phyloP scores from a whole-genome alignment of 495 filamentous ascomycete genomes.

The Antarctomyces pellizariae region DNA sequence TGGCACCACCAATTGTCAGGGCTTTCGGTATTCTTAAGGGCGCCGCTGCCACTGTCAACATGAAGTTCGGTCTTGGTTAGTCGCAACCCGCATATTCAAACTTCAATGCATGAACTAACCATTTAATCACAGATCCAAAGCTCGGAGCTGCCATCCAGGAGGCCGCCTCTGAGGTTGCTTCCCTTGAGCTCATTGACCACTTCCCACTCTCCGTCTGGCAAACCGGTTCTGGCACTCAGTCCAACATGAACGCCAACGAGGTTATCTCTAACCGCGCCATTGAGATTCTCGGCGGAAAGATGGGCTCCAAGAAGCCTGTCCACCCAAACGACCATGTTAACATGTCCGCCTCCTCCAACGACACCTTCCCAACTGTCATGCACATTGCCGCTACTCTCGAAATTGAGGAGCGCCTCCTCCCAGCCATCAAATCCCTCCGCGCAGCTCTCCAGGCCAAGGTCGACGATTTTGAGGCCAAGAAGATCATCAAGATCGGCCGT shows the following conservation, averaged over 20 bases:
- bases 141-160: conserved; percentile 84
- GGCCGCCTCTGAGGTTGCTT: conserved; percentile 81
- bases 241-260: conserved; percentile 99
- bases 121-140: conserved; percentile 47
- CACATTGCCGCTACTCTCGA: conserved; percentile 94
- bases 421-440: conserved; percentile 57
- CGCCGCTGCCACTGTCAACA: conserved; percentile 88
- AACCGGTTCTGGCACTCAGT: conserved; percentile 94
- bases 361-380: conserved; percentile 99
- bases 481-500: conserved; percentile 95
- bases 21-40: conserved; percentile 97
- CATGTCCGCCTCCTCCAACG: conserved; percentile 95
- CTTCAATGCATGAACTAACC: conserved; percentile 7
- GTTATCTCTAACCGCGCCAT: conserved; percentile 99
- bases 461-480: conserved; percentile 56
- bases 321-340: conserved; percentile 99
- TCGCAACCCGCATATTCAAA: not conserved
- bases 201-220: conserved; percentile 99
- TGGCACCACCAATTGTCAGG: conserved; percentile 77
- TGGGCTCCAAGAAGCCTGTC: conserved; percentile 92
- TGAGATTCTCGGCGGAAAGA: conserved; percentile 83
- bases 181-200: conserved; percentile 86
- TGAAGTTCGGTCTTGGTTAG: conserved; percentile 84
- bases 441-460: conserved; percentile 71
- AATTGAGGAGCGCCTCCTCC: conserved; percentile 65